phyloP scores from a whole-genome alignment of 805 yeast species.

The Pichia insulana region DNA sequence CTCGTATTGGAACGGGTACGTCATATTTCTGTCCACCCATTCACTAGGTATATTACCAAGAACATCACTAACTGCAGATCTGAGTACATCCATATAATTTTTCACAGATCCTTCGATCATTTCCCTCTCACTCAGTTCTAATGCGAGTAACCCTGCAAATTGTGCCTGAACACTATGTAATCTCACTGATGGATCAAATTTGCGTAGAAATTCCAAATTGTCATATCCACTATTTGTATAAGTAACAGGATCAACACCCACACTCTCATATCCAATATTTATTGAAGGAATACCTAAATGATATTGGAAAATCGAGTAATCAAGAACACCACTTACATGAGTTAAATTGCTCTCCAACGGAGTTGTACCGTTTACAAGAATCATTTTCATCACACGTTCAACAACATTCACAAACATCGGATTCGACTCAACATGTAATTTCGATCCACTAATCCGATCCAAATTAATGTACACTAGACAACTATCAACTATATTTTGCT shows the following conservation, averaged over 20 bases:
- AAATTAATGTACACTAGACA: constrained; percentile 44
- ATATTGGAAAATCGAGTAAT: constrained; percentile 52
- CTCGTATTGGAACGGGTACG: constrained; percentile 6
- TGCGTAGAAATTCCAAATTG: constrained; percentile 46
- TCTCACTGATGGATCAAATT: constrained; percentile 36
- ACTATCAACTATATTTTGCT: constrained; percentile 31
- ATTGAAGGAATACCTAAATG: constrained; percentile 61
- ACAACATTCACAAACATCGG: constrained; percentile 47
- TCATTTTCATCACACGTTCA: constrained; percentile 34
- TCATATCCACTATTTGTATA: constrained; percentile 55
- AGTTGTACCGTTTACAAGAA: constrained; percentile 34
- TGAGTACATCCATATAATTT: constrained; percentile 40
- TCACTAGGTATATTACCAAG: constrained; percentile 19
- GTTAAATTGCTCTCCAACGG: constrained; percentile 44
- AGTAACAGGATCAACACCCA: constrained; percentile 39
- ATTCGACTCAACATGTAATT: constrained; percentile 40
- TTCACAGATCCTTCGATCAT: constrained; percentile 39
- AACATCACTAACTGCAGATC: constrained; percentile 26
- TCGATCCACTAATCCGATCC: constrained; percentile 47
- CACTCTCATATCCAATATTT: constrained; percentile 34
- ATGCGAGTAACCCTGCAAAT: constrained; percentile 45
- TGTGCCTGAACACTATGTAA: constrained; percentile 51
- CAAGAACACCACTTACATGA: constrained; percentile 40
- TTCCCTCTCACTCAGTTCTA: constrained; percentile 50
- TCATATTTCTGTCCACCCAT: constrained; percentile 23